Base-by-base conservation (phyloP, 1,284 basidiomycete genomes). In the Xerocomus cyaneibrunnescens region DNA sequence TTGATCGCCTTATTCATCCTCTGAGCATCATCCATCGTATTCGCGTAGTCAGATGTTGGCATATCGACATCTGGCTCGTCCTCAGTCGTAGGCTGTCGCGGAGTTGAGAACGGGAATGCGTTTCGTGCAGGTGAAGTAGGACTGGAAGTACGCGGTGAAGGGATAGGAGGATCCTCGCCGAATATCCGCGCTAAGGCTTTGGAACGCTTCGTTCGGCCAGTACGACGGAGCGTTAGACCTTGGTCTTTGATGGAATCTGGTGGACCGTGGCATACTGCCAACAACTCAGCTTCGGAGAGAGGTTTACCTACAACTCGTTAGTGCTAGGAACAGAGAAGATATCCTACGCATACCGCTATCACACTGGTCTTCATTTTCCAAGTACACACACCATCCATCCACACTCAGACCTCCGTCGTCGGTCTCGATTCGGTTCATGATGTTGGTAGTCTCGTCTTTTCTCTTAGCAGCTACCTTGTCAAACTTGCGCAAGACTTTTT, bases 301-400 rank as follows among this genome's bases (percentile, higher is more conserved):
- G 90, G 82, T 60, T 82, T 81, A 36, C 76, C 88, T 85, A 62
- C 43, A 6, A 37, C 45, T 30, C 28, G 52, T 52, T 3, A 55
- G 43, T 12, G n/a, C 16, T 10, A 21, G 23, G 14, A 17, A 31
- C 0, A 48, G 16, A 39, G 42, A 52, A 52, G 50, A 12, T 27
- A 36, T 17, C 8, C 0, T 13, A 44, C 22, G 66, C 79, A 55
- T 61, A 87, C 88, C 79, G 52, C 74, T 70, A 3, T 79, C 79
- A 41, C 81, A 79, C 14, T 78, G 78, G n/a, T 78, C 79, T 42
- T 80, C 76, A 13, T 76, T 75, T 66, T 87, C 82, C 38, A 87
- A 72, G 70, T 83, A 94, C 0, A 93, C 86, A 16, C 85, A 89
- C 91, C 93, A 97, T 0, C 92, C 92, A 57, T 95, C 91, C 3